Conservation (phyloP, 2,329 filamentous ascomycete species). For the Rhynchosporium agropyri region DNA sequence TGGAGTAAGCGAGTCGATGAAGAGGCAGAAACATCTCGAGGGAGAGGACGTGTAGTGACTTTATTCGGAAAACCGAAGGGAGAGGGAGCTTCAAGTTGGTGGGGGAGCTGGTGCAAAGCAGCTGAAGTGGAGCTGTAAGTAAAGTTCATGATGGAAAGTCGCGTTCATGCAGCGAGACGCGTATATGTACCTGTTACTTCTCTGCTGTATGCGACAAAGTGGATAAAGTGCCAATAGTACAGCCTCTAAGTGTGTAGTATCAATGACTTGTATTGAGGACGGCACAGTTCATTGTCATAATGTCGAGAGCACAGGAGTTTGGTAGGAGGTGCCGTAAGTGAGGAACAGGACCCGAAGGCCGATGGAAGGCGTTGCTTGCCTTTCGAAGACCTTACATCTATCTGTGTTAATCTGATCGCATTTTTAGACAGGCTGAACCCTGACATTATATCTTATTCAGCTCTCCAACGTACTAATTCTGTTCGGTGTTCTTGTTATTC, state of each 20-base stretch:
- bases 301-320: not conserved
- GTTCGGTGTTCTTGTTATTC: no score
- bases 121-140: not conserved
- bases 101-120: not conserved
- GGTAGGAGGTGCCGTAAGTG: not conserved
- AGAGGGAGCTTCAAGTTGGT: not conserved
- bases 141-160: not conserved
- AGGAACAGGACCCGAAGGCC: not conserved
- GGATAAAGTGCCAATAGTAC: slow-evolving; percentile 1
- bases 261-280: not conserved
- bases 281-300: slow-evolving; percentile 6
- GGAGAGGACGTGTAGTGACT: not conserved
- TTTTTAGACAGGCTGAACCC: no score
- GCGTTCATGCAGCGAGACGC: not conserved
- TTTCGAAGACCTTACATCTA: not conserved
- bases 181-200: slow-evolving; percentile 9
- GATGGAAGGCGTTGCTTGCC: slow-evolving; percentile 10
- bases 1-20: slow-evolving; percentile 1
- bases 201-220: not conserved
- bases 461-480: no score
- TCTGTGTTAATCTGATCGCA: no score
- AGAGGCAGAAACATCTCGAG: not conserved
- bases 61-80: not conserved
- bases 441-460: no score
- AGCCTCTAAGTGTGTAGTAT: not conserved